These are phyloP conservation scores for Fusarium sp. DNA, from an alignment of 2,329 filamentous ascomycete species.

Conservation along the genomic window DNA sequence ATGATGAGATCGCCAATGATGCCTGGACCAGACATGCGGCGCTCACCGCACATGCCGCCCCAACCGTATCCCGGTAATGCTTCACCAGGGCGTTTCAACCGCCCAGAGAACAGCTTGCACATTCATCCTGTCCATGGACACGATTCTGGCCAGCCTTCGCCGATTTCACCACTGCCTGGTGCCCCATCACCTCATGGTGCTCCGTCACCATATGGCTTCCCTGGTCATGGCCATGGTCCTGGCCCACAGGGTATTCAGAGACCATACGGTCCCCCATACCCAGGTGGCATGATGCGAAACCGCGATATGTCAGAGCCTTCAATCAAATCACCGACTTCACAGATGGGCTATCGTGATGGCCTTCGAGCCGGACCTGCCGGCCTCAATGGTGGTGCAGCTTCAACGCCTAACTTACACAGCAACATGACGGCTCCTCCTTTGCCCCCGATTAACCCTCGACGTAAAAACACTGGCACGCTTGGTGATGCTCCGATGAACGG, in stretches of 20 bases:
- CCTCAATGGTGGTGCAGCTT: slow-evolving; percentile 52
- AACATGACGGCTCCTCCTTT: slow-evolving; percentile 63
- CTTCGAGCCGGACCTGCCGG: slow-evolving; percentile 58
- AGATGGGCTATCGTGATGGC: slow-evolving; percentile 58
- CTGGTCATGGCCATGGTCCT: slow-evolving; percentile 26
- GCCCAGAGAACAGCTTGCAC: slow-evolving; percentile 42
- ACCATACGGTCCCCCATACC: slow-evolving; percentile 27
- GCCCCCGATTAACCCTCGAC: slow-evolving; percentile 72
- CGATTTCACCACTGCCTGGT: slow-evolving; percentile 58
- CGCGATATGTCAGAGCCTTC: slow-evolving; percentile 68
- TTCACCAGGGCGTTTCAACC: slow-evolving; percentile 46
- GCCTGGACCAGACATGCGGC: slow-evolving; percentile 61
- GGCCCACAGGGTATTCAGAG: slow-evolving; percentile 34
- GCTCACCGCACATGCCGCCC: slow-evolving; percentile 65
- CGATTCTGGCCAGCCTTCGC: slow-evolving; percentile 61
- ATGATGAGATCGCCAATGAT: slow-evolving; percentile 63
- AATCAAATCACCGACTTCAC: slow-evolving; percentile 63
- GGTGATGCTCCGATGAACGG: slow-evolving; percentile 49
- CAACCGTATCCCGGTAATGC: slow-evolving; percentile 52
- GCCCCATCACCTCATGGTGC: slow-evolving; percentile 27
- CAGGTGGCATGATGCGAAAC: slow-evolving; percentile 57
- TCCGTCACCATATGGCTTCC: slow-evolving; percentile 33
- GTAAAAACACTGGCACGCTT: slow-evolving; percentile 61
- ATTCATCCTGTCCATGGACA: slow-evolving; percentile 48
- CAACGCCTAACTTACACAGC: slow-evolving; percentile 58